phyloP scores from a whole-genome alignment of 2,329 filamentous ascomycete genomes.

The Phoma sp. region DNA sequence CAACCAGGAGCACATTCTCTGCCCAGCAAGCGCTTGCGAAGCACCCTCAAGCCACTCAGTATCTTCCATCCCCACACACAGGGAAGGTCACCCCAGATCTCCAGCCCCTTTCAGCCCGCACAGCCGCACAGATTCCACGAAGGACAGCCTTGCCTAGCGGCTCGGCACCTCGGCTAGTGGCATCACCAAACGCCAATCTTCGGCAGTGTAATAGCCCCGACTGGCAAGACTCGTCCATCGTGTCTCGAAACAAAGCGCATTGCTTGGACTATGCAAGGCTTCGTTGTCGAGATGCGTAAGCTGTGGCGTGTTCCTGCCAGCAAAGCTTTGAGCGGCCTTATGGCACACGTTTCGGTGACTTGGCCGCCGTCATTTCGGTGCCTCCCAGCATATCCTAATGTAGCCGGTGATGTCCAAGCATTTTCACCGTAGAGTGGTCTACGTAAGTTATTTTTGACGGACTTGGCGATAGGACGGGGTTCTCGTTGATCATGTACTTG shows the following conservation, averaged over 20 bases:
- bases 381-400: too few species aligned
- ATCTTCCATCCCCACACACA: background rate
- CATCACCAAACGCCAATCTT: background rate
- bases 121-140: constrained; percentile 6
- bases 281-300: constrained; percentile 4
- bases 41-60: background rate
- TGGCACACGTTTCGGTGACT: constrained; percentile 5
- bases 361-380: constrained; percentile 11
- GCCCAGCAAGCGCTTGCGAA: constrained; percentile 15
- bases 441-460: background rate
- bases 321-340: background rate
- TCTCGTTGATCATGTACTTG: background rate
- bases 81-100: background rate
- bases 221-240: background rate
- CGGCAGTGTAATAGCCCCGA: background rate
- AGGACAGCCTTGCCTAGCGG: constrained; percentile 10
- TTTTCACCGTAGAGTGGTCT: background rate
- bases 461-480: constrained; percentile 1
- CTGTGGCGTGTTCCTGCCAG: background rate
- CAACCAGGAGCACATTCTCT: background rate
- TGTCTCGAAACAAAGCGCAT: background rate
- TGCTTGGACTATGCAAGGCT: constrained; percentile 8
- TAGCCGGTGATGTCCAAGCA: too few species aligned
- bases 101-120: background rate
- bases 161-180: constrained; percentile 13